Conservation (phyloP, 345 rosid genomes). For the Acer yangbiense region DNA sequence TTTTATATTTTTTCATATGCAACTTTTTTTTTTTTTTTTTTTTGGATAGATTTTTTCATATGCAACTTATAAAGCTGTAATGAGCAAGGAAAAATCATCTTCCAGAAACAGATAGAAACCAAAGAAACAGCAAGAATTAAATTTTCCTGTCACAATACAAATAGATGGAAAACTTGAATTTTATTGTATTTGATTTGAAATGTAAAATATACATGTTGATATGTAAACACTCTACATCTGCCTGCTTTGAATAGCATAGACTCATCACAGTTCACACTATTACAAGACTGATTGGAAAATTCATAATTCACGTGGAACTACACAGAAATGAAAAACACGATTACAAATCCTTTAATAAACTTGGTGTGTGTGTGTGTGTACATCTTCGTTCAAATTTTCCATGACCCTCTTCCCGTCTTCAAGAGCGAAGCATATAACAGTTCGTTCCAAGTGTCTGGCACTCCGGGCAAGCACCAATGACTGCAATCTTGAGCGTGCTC, state of each 20-base stretch:
- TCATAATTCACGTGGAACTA: not conserved
- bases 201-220: not conserved
- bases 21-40: too few species aligned
- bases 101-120: too few species aligned
- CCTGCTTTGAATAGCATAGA: not conserved
- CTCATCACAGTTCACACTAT: conserved; percentile 1
- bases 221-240: not conserved
- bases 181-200: not conserved
- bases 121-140: not conserved
- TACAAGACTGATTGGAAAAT: not conserved
- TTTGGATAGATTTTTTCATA: too few species aligned
- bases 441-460: conserved; percentile 89
- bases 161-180: not conserved
- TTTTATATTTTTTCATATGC: too few species aligned
- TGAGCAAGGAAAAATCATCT: too few species aligned
- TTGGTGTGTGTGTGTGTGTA: not conserved
- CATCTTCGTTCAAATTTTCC: conserved; percentile 23
- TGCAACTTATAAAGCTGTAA: too few species aligned
- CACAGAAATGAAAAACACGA: not conserved
- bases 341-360: not conserved
- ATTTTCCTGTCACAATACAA: not conserved
- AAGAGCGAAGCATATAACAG: conserved; percentile 70
- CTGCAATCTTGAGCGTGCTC: conserved; percentile 82
- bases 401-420: conserved; percentile 48
- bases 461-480: conserved; percentile 96